Conservation (phyloP, 768 basidiomycete genomes). For the Myochromella boudieri region DNA sequence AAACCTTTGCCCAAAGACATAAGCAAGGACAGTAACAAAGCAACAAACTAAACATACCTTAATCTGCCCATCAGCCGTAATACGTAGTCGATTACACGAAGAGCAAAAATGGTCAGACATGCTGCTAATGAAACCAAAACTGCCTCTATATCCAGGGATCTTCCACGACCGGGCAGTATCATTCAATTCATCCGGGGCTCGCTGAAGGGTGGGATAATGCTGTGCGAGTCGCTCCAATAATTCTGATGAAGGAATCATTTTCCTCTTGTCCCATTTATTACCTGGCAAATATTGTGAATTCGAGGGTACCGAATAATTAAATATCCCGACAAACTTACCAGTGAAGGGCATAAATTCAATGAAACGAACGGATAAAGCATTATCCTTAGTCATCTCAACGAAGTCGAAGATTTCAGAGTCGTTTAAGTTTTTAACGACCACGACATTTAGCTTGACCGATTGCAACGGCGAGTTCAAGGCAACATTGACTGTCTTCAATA, state of each 20-base stretch:
- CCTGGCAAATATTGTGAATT: slow-evolving; percentile 40
- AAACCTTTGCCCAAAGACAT: slow-evolving; percentile 54
- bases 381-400: slow-evolving; percentile 69
- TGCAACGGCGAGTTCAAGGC: slow-evolving; percentile 57
- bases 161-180: slow-evolving; percentile 83
- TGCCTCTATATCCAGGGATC: slow-evolving; percentile 69
- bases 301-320: neutral
- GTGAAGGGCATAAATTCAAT: slow-evolving; percentile 96
- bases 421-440: slow-evolving; percentile 80
- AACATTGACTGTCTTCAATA: slow-evolving; percentile 61
- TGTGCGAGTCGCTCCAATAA: slow-evolving; percentile 51
- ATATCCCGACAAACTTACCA: slow-evolving; percentile 39
- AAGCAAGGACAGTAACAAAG: neutral
- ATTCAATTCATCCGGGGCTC: slow-evolving; percentile 65
- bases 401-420: slow-evolving; percentile 80
- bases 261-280: slow-evolving; percentile 81
- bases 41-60: slow-evolving; percentile 49
- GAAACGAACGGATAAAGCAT: slow-evolving; percentile 71
- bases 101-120: slow-evolving; percentile 94
- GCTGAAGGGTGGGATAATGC: slow-evolving; percentile 49
- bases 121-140: slow-evolving; percentile 86
- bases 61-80: slow-evolving; percentile 90
- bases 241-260: slow-evolving; percentile 77
- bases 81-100: slow-evolving; percentile 78
- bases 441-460: slow-evolving; percentile 81